Evolutionary conservation across 1,284 basidiomycete species (phyloP), one percentile per base, ranked within the genome.

Genomic region (Sphaerobolus stellatus): DNA sequence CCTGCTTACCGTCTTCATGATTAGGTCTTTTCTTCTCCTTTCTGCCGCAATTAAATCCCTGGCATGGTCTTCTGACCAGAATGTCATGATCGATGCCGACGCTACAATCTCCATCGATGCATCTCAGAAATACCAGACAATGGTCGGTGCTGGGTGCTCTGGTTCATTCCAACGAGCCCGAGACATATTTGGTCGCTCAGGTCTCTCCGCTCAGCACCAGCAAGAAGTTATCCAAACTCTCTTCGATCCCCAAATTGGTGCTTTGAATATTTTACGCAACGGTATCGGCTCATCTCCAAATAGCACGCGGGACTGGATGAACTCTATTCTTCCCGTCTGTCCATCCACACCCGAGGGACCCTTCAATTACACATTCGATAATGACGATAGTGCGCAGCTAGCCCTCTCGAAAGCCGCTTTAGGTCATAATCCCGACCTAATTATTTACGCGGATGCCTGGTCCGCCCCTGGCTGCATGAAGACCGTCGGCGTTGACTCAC

Each of bases 381-480:
- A 45, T 20, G 38, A 34, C 29, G 63, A 64, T 48, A 49, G 44
- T 5, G 31, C 31, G 5, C 64, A 65, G 34, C 53, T 65, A 22
- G 63, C 60, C 61, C 54, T 65, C 24, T 58, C 62, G 24, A 50
- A 63, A 33, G 48, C 61, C 54, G 64, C 64, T 9, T 55, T 58
- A 30, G 46, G n/a, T n/a, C 63, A 63, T 43, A 62, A 61, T 22
- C 63, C 64, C 27, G 62, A 59, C 16, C 4, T 43, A 50, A 62
- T 57, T 0, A 49, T 64, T 52, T 63, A 63, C 46, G 64, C 63
- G 0, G 63, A 64, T 40, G 60, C 63, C 1, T 64, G 64, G 63
- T 57, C 59, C 30, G 64, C 64, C 11, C 64, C 63, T 14, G 56
- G 52, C 3, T 64, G 64, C 38, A 64, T 65, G 63, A 65, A 64